Base-by-base conservation (phyloP, 1,139 yeast genomes). In the Taiozyma onychis region DNA sequence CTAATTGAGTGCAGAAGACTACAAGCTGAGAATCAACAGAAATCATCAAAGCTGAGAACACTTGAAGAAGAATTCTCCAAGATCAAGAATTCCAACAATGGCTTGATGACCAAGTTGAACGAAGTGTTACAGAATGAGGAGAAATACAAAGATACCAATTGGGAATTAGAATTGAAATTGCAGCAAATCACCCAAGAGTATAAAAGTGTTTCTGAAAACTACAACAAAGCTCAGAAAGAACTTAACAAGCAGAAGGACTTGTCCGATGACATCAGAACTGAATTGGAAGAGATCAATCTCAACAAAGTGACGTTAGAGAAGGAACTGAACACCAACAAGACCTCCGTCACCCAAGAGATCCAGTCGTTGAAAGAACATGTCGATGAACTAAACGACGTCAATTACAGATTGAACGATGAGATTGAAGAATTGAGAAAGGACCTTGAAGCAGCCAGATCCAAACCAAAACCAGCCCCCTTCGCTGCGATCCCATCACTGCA, bases 1-100 rank as follows among this genome's bases (percentile, higher is more conserved):
- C 74, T 90, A 30, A 73, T 78, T 28, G 95, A 90, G 68, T 88
- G 96, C 62, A 78, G 97, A 57, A 75, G 85, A 54, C 74, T 89
- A 51, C 87, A 83, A 49, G 83, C 85, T 9, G 91, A 85, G 53
- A 85, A 83, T 62, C 80, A 77, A 50, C 74, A 74, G 57, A 75
- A 77, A 51, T 73, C 54, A 2, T 43, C 55, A 7, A 56, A 53
- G 42, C 45, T 59, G 37, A 57, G 46, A 28, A n/a, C 53, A 0
- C 65, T 75, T 11, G 69, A 70, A 39, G 76, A 74, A 9, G 83
- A 80, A 41, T 71, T 73, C 46, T 70, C 69, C 14, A 68, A 67
- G 44, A 56, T 77, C 44, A 69, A 70, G 54, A 57, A 65, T 2
- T 69, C 66, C 24, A 71, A 76, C 48, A 67, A 68, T 21, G 51